A percentile compares a stretch with the other conserved stretches of the same genome.
Conservation (phyloP, 306 rosid genomes). For the Prunus kanzakura region DNA sequence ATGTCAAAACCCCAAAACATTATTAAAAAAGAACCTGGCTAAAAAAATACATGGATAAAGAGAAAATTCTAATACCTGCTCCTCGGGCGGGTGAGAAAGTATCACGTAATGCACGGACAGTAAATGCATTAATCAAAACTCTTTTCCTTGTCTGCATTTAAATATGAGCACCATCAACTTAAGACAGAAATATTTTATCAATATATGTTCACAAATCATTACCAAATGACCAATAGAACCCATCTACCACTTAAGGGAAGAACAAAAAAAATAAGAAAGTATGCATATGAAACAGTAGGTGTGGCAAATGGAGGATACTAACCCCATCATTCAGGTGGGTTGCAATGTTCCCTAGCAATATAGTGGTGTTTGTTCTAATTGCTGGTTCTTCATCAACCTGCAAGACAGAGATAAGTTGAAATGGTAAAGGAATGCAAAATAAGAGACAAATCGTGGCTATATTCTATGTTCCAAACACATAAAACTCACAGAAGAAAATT, state of each 20-base stretch:
- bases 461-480: background rate
- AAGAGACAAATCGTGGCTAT: background rate
- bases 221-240: slow-evolving; percentile 9
- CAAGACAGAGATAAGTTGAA: slow-evolving; percentile 28
- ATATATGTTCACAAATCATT: background rate
- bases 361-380: slow-evolving; percentile 95
- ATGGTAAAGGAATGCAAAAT: background rate
- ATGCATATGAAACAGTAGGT: slow-evolving; percentile 1
- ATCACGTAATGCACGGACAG: slow-evolving; percentile 97
- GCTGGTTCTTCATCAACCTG: slow-evolving; percentile 99
- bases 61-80: slow-evolving; percentile 67
- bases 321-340: slow-evolving; percentile 93
- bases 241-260: slow-evolving; percentile 22
- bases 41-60: background rate
- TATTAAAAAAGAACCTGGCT: background rate
- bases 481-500: background rate
- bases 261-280: slow-evolving; percentile 18
- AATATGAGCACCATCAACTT: slow-evolving; percentile 27
- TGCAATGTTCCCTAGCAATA: slow-evolving; percentile 92
- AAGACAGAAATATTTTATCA: slow-evolving; percentile 6
- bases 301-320: slow-evolving; percentile 27
- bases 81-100: slow-evolving; percentile 95
- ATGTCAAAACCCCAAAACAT: background rate
- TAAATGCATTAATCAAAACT: slow-evolving; percentile 96
- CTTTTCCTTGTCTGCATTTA: slow-evolving; percentile 91